phyloP scores from a whole-genome alignment of 2,329 filamentous ascomycete species.

The Raffaelea deltoideospora region DNA sequence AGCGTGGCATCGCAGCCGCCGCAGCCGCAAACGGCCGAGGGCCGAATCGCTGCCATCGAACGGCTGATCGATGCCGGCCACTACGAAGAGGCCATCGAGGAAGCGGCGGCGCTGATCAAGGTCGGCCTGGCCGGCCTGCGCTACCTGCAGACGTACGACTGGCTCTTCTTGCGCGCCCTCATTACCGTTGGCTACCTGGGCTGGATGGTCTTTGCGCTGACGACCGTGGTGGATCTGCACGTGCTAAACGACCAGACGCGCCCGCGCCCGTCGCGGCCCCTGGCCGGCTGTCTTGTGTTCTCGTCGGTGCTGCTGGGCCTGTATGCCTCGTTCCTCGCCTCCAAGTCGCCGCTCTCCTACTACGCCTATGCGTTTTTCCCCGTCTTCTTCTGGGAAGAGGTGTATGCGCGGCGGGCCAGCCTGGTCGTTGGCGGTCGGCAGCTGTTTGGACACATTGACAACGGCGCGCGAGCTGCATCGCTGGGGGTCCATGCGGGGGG shows the following conservation, averaged over 20 bases:
- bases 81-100: constrained; percentile 63
- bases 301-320: constrained; percentile 60
- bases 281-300: constrained; percentile 48
- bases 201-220: constrained; percentile 87
- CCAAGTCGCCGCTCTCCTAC: constrained; percentile 68
- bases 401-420: constrained; percentile 62
- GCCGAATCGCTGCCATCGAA: constrained; percentile 53
- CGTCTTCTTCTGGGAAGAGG: constrained; percentile 91
- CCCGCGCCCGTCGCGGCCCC: constrained; percentile 46
- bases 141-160: constrained; percentile 96
- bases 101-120: constrained; percentile 63
- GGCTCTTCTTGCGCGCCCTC: constrained; percentile 82
- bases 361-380: constrained; percentile 90
- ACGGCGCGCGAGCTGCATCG: constrained; percentile 33
- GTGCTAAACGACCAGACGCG: constrained; percentile 59
- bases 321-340: constrained; percentile 66
- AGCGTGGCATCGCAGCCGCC: constrained; percentile 11
- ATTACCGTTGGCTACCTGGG: constrained; percentile 85
- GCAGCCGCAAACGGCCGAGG: too few relatives aligned
- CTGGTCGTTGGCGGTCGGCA: constrained; percentile 49
- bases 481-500: constrained; percentile 47
- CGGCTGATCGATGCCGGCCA: constrained; percentile 48
- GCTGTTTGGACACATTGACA: constrained; percentile 55
- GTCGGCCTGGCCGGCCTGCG: constrained; percentile 68
- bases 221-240: constrained; percentile 76